A percentile compares a stretch with the other conserved stretches of the same genome.
Evolutionary conservation across 345 rosid species (phyloP).

Genomic region (Barbarea vulgaris): DNA sequence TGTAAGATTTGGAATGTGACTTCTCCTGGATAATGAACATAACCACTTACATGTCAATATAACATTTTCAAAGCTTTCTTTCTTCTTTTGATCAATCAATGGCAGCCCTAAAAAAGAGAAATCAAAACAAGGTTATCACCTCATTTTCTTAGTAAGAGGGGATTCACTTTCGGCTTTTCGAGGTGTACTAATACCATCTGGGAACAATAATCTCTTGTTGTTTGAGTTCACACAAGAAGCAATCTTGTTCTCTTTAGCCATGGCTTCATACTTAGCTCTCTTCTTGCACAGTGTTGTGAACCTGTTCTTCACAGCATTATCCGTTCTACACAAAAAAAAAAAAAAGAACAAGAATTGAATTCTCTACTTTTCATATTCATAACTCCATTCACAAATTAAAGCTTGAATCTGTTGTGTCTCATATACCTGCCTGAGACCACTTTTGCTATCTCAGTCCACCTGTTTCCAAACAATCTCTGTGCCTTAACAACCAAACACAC

Average conservation of each 20-base stretch:
- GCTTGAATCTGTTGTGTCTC: neutral
- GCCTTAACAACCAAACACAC: constrained; percentile 61
- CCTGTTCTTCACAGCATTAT: constrained; percentile 97
- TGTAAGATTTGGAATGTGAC: constrained; percentile 56
- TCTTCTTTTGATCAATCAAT: constrained; percentile 4
- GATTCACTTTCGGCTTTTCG: constrained; percentile 47
- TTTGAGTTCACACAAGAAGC: constrained; percentile 55
- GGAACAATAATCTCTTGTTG: constrained; percentile 67
- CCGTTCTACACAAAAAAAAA: constrained; percentile 63
- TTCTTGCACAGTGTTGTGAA: constrained; percentile 97
- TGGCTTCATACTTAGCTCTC: constrained; percentile 93
- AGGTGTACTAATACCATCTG: constrained; percentile 47
- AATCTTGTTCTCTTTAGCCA: constrained; percentile 70
- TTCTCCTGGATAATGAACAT: constrained; percentile 54
- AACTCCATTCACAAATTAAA: neutral
- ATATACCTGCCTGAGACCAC: constrained; percentile 98
- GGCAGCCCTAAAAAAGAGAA: neutral
- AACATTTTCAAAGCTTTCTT: constrained; percentile 15
- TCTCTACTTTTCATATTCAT: neutral
- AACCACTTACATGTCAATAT: neutral
- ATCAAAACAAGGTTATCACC: constrained; percentile 41
- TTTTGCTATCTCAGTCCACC: constrained; percentile 99
- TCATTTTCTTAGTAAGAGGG: constrained; percentile 56
- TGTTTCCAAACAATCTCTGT: constrained; percentile 87
- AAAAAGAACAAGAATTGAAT: neutral